Conservation (phyloP, 257 asterid species). For the Lycium ferocissimum region DNA sequence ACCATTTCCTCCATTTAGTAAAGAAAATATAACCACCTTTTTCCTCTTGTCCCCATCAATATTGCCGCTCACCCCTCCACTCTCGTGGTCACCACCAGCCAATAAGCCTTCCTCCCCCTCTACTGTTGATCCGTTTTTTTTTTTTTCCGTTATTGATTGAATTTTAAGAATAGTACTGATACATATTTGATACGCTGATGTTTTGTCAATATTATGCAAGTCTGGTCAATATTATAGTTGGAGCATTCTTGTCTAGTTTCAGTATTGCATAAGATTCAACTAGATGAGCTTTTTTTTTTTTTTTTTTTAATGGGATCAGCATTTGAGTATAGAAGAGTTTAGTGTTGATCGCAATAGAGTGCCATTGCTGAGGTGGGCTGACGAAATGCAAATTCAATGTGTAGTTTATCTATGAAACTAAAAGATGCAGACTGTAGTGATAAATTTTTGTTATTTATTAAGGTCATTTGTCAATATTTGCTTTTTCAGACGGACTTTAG, state of each 20-base stretch:
- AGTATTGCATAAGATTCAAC: background rate
- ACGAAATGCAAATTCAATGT: background rate
- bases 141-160: background rate
- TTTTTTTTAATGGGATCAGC: background rate
- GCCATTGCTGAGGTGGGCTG: conserved; percentile 1
- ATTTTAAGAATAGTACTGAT: background rate
- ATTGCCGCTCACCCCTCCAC: background rate
- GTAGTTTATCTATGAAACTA: background rate
- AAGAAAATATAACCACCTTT: background rate
- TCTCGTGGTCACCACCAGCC: background rate
- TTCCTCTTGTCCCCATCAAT: background rate
- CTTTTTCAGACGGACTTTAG: conserved; percentile 10
- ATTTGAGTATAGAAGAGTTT: background rate
- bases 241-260: background rate
- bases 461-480: conserved; percentile 21
- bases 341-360: conserved; percentile 11
- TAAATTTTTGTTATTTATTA: background rate
- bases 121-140: background rate
- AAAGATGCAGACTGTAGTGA: background rate
- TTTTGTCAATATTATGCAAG: background rate
- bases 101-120: background rate
- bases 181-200: background rate
- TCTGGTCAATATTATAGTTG: conserved; percentile 1
- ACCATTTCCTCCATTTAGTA: background rate
- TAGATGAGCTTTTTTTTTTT: background rate